phyloP scores from a whole-genome alignment of 768 basidiomycete genomes.

The Rhizopogon roseolus region DNA sequence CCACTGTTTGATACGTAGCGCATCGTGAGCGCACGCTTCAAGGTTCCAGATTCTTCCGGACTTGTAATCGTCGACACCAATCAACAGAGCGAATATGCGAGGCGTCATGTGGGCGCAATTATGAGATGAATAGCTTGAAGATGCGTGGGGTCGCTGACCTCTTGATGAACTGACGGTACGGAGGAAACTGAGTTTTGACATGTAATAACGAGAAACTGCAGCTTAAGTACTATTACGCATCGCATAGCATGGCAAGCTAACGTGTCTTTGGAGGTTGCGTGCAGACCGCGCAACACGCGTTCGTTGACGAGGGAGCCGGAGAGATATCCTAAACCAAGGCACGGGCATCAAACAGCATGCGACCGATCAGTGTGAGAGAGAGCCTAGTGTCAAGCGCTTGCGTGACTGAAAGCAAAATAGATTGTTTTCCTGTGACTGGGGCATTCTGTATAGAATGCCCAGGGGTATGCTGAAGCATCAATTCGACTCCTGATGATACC shows the following conservation, averaged over 20 bases:
- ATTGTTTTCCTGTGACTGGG: background rate
- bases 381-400: background rate
- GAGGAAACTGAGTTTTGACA: slow-evolving; percentile 10
- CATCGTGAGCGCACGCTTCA: slow-evolving; percentile 61
- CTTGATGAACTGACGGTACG: background rate
- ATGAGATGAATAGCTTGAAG: slow-evolving; percentile 3
- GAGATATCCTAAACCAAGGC: slow-evolving; percentile 1
- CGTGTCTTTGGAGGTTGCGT: background rate
- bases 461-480: background rate
- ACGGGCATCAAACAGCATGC: slow-evolving; percentile 1
- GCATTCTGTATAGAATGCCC: background rate
- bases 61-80: slow-evolving; percentile 69
- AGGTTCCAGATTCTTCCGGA: slow-evolving; percentile 62
- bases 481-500: background rate
- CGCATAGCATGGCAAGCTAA: background rate
- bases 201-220: background rate
- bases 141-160: slow-evolving; percentile 7
- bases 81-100: slow-evolving; percentile 59
- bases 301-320: slow-evolving; percentile 1
- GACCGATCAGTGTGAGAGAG: background rate
- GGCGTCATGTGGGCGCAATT: slow-evolving; percentile 30
- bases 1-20: slow-evolving; percentile 53
- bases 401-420: background rate
- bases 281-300: background rate
- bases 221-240: background rate